phyloP scores from a whole-genome alignment of 306 rosid genomes.

The Pachyrhizus erosus region DNA sequence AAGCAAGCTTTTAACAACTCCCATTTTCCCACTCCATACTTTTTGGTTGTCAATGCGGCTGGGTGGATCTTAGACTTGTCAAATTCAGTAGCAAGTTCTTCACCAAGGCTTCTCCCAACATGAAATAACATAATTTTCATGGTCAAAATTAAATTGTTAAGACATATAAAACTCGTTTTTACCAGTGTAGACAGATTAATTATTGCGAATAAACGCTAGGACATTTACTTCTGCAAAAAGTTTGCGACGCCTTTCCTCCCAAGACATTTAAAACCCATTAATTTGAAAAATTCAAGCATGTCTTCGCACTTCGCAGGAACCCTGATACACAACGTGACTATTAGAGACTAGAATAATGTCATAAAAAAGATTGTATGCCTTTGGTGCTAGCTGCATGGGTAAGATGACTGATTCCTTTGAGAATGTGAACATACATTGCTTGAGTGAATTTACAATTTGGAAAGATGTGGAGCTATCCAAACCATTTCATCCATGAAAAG shows the following conservation, averaged over 20 bases:
- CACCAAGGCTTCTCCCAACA: too few relatives aligned
- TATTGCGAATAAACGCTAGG: too few relatives aligned
- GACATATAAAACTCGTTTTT: too few relatives aligned
- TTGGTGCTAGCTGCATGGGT: slow-evolving; percentile 66
- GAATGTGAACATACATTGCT: slow-evolving; percentile 59
- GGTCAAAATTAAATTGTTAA: neutral
- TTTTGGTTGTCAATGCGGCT: slow-evolving; percentile 45
- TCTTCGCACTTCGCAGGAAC: slow-evolving; percentile 59
- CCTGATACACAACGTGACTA: slow-evolving; percentile 64
- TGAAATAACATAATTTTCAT: slow-evolving; percentile 8
- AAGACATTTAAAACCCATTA: slow-evolving; percentile 61
- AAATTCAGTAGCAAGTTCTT: slow-evolving; percentile 33
- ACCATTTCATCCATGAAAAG: slow-evolving; percentile 72
- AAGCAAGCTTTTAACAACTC: too few relatives aligned
- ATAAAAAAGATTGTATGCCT: slow-evolving; percentile 68
- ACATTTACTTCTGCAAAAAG: slow-evolving; percentile 67
- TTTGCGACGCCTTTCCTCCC: slow-evolving; percentile 65
- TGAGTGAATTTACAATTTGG: slow-evolving; percentile 62
- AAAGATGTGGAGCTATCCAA: slow-evolving; percentile 69
- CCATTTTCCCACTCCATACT: too few relatives aligned
- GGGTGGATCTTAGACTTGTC: slow-evolving; percentile 61
- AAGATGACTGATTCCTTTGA: slow-evolving; percentile 63
- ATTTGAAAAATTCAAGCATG: slow-evolving; percentile 56
- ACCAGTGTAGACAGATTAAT: neutral
- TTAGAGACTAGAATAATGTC: slow-evolving; percentile 64